Conservation (phyloP, 2,329 filamentous ascomycete species). For the Phyllosticta ampelicida region DNA sequence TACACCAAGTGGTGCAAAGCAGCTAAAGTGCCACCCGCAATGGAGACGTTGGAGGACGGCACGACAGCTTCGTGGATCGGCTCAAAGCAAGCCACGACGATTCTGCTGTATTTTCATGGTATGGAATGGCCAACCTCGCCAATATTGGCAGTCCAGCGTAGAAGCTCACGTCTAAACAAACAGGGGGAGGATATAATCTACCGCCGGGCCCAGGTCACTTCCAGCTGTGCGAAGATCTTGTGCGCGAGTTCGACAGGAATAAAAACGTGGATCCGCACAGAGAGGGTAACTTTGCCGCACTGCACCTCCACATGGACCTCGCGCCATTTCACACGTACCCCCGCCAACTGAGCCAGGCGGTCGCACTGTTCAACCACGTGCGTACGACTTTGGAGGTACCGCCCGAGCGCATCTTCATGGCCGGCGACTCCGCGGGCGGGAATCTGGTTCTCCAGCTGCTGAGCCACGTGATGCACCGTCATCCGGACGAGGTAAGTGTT, state of each 20-base stretch:
- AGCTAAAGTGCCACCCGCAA: neutral
- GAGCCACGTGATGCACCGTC: slow-evolving; percentile 18
- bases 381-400: slow-evolving; percentile 4
- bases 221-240: neutral
- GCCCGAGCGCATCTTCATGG: neutral
- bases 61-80: slow-evolving; percentile 5
- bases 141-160: too few species aligned
- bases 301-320: slow-evolving; percentile 17
- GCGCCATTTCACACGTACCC: slow-evolving; percentile 17
- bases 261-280: neutral
- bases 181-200: slow-evolving; percentile 5
- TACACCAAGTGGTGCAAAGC: slow-evolving; percentile 1
- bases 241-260: neutral
- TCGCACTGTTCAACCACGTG: slow-evolving; percentile 14
- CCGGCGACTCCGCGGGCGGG: slow-evolving; percentile 17
- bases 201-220: neutral
- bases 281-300: slow-evolving; percentile 7
- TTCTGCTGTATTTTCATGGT: slow-evolving; percentile 7
- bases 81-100: slow-evolving; percentile 1
- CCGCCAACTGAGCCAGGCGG: slow-evolving; percentile 16
- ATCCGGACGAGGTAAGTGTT: slow-evolving; percentile 12
- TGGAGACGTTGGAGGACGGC: neutral
- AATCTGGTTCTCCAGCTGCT: slow-evolving; percentile 16
- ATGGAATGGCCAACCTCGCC: too few species aligned
- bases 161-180: neutral